Base-by-base conservation (phyloP, 305 asterid genomes). In the Fraxinus dipetala region DNA sequence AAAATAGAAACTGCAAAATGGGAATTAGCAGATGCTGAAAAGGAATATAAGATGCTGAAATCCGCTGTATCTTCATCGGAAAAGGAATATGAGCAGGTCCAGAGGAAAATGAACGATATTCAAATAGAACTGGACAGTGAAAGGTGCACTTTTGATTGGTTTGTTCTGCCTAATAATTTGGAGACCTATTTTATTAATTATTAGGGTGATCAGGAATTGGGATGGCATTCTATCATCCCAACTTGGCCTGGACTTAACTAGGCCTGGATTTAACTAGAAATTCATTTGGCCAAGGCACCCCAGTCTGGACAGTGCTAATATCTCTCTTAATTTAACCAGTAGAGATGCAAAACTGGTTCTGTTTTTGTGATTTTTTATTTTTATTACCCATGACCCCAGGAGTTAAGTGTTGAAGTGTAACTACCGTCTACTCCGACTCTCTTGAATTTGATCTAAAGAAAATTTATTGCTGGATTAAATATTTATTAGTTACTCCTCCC, bases 11-110 rank as follows among this genome's bases (percentile, higher is more conserved):
- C 88, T 56, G 82, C 90, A 51, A 95, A 90, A 86, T 87, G 95
- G 94, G 98, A 95, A 87, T 75, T 93, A 85, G 89, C 90, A 45
- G 98, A 95, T 86, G 93, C 94, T 22, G 98, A 95, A 81, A 95
- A 94, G 87, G 99, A 95, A 86, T 84, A 90, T 79, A 95, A 91
- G 92, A 93, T 95, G 96, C 91, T 93, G 87, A 95, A 89, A 89
- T 94, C 97, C 81, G 83, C 89, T 56, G 77, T 90, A 24, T 75
- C 90, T 35, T 89, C 93, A 22, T 84, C 94, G 2, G 98, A 95
- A 88, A 95, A 93, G 85, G 99, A 95, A 85, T 87, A 93, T 76
- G 99, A 95, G 65, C 99, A 91, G 91, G 91, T 93, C 84, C 93
- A 89, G 81, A 84, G 95, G 65, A 95, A 92, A 90, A 80, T 89